phyloP scores from a whole-genome alignment of 2,329 filamentous ascomycete genomes.

The Hymenoscyphus infarciens region DNA sequence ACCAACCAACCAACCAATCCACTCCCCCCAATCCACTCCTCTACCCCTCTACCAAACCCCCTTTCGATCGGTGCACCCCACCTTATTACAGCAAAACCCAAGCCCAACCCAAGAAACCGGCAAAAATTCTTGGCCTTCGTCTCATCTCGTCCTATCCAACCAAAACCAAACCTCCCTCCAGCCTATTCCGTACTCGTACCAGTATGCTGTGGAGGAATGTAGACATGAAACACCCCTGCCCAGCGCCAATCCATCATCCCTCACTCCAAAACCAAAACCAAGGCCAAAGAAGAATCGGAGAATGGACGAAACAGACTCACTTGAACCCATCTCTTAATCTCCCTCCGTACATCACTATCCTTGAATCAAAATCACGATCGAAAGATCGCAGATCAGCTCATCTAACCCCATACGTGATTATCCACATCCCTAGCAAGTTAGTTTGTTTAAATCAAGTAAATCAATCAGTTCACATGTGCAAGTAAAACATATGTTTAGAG shows the following conservation, averaged over 20 bases:
- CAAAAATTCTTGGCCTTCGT: too few species aligned
- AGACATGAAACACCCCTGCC: not conserved
- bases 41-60: too few species aligned
- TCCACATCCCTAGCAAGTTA: too few species aligned
- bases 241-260: not conserved
- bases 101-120: too few species aligned
- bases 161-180: not conserved
- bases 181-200: not conserved
- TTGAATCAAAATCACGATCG: not conserved
- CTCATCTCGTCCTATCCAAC: not conserved
- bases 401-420: too few species aligned
- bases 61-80: too few species aligned
- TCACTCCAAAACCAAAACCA: not conserved
- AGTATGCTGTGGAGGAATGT: not conserved
- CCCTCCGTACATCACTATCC: not conserved
- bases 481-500: constrained; percentile 25
- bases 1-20: too few species aligned
- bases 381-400: not conserved
- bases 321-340: not conserved
- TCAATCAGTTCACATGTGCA: not conserved
- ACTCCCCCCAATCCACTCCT: too few species aligned
- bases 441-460: not conserved
- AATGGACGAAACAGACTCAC: not conserved
- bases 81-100: too few species aligned
- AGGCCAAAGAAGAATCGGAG: not conserved